phyloP scores from a whole-genome alignment of 2,329 filamentous ascomycete species.

The Aspergillus sclerotialis region DNA sequence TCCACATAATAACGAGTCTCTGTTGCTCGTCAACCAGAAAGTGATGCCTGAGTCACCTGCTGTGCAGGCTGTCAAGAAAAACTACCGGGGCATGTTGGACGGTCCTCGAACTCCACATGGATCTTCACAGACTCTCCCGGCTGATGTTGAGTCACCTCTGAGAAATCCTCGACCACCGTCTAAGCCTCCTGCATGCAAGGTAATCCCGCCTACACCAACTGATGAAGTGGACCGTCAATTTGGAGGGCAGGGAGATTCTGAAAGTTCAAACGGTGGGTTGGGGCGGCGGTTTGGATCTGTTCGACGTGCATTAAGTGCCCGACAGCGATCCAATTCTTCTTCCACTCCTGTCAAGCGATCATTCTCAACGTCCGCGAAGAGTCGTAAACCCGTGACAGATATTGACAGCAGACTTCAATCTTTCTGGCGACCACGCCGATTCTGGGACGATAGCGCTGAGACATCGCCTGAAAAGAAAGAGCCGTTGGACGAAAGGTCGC shows the following conservation, averaged over 20 bases:
- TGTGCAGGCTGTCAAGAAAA: conserved; percentile 20
- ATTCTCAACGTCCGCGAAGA: conserved; percentile 35
- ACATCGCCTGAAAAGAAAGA: conserved; percentile 23
- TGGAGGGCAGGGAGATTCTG: conserved; percentile 3
- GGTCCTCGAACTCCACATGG: conserved; percentile 22
- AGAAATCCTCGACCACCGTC: conserved; percentile 53
- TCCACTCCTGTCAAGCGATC: conserved; percentile 31
- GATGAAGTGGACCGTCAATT: conserved; percentile 38
- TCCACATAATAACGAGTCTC: conserved; percentile 56
- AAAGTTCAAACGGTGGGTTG: conserved; percentile 12
- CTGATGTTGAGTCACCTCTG: conserved; percentile 49
- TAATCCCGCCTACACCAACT: conserved; percentile 48
- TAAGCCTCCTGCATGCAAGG: conserved; percentile 48
- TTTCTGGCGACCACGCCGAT: conserved; percentile 57
- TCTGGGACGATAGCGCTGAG: conserved; percentile 52
- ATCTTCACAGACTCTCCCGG: conserved; percentile 5
- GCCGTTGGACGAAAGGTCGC: conserved; percentile 11
- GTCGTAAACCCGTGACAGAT: conserved; percentile 36
- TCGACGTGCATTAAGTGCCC: conserved; percentile 30
- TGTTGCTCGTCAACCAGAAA: conserved; percentile 56
- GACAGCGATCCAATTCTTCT: conserved; percentile 35
- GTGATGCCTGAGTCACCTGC: conserved; percentile 22
- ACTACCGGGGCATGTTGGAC: conserved; percentile 6
- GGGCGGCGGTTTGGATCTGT: conserved; percentile 29
- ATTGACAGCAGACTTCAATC: conserved; percentile 49